Percentiles rank a stretch among this genome's conserved stretches.
Evolutionary conservation across 2,329 filamentous ascomycete species (phyloP).

Genomic region (Aspergillus costaricaensis): DNA sequence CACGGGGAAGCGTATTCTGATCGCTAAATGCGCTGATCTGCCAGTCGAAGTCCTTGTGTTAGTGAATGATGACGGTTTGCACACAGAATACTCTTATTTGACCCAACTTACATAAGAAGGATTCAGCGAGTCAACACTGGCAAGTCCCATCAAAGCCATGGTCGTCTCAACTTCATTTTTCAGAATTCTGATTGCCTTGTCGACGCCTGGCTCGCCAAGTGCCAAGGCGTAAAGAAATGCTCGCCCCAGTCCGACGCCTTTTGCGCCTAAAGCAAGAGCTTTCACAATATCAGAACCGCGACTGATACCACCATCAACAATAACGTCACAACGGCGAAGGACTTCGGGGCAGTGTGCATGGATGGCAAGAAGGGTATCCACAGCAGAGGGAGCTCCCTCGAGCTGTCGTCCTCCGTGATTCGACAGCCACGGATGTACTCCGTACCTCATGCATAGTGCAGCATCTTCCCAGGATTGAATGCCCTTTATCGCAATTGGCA

Average conservation of each 20-base stretch:
- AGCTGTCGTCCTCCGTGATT: constrained; percentile 15
- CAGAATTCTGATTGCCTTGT: constrained; percentile 9
- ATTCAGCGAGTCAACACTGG: not conserved
- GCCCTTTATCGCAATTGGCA: constrained; percentile 13
- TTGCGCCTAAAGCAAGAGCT: constrained; percentile 7
- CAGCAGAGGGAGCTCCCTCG: constrained; percentile 6
- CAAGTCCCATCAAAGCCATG: constrained; percentile 10
- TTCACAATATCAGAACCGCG: constrained; percentile 10
- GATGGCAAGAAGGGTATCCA: constrained; percentile 4
- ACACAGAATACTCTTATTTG: not conserved
- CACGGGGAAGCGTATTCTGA: too few species aligned
- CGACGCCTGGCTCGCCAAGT: constrained; percentile 1
- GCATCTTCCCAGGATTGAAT: constrained; percentile 13
- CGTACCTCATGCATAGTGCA: constrained; percentile 4
- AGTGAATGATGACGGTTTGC: too few species aligned
- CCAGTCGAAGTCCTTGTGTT: too few species aligned
- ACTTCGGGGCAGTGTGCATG: constrained; percentile 7
- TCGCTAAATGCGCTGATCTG: too few species aligned
- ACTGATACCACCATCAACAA: constrained; percentile 9
- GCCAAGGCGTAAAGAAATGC: constrained; percentile 2
- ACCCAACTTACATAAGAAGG: constrained; percentile 5
- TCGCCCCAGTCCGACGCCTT: constrained; percentile 7
- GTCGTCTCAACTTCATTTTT: constrained; percentile 9
- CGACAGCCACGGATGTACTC: constrained; percentile 9
- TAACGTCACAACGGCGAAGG: constrained; percentile 1